These are phyloP conservation scores for Inosperma sp. DNA, from an alignment of 768 basidiomycete genomes.

Conservation along the genomic window DNA sequence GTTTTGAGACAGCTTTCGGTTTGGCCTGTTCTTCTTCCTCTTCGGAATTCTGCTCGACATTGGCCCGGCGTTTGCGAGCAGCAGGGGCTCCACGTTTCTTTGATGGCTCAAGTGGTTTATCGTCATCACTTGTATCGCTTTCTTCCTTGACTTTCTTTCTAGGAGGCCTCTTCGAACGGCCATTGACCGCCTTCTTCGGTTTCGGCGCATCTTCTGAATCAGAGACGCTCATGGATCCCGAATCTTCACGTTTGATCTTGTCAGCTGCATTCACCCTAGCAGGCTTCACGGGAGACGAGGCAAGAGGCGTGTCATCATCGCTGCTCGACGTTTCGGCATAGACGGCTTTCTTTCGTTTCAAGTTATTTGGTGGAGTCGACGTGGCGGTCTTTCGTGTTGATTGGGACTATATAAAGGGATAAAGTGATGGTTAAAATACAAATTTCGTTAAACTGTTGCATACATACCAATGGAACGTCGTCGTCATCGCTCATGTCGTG, in stretches of 20 bases:
- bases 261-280: constrained; percentile 38
- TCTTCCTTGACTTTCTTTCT: constrained; percentile 66
- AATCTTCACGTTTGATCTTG: constrained; percentile 31
- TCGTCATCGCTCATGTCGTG: constrained; percentile 64
- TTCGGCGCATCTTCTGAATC: constrained; percentile 43
- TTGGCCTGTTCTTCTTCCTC: constrained; percentile 39
- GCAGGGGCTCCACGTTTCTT: constrained; percentile 29
- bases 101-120: constrained; percentile 29
- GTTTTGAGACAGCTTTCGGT: constrained; percentile 40
- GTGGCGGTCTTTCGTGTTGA: constrained; percentile 45
- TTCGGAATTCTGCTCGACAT: constrained; percentile 49
- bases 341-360: constrained; percentile 60
- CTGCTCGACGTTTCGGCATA: constrained; percentile 60
- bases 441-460: not conserved
- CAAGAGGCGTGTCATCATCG: constrained; percentile 68
- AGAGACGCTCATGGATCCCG: constrained; percentile 34
- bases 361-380: constrained; percentile 32
- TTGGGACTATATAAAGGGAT: constrained; percentile 46
- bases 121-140: constrained; percentile 26
- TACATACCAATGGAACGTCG: constrained; percentile 66
- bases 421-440: constrained; percentile 17
- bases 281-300: constrained; percentile 63
- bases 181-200: constrained; percentile 41
- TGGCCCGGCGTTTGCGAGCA: constrained; percentile 42
- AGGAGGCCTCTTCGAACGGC: constrained; percentile 47